Evolutionary conservation across 139 green algal species (phyloP).

Genomic region (Micractinium conductrix): DNA sequence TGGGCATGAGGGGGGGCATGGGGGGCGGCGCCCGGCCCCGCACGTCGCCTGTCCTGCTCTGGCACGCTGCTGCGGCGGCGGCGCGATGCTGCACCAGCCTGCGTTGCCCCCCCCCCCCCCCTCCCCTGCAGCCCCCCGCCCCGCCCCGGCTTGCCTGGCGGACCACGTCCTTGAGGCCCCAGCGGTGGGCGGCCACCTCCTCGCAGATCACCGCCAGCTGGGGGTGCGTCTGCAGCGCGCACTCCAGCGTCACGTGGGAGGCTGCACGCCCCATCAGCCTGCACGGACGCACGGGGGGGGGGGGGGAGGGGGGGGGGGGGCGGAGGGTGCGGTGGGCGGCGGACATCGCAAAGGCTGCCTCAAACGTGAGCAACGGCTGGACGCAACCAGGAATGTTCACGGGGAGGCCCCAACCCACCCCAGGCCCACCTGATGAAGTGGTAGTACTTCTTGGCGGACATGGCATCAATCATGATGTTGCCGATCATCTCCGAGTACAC

Average conservation of each 20-base stretch:
- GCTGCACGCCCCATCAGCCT: slow-evolving; percentile 68
- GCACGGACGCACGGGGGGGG: too few species aligned
- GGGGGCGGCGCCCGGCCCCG: too few species aligned
- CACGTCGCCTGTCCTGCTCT: too few species aligned
- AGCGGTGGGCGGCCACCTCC: slow-evolving; percentile 50
- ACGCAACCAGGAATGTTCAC: not conserved
- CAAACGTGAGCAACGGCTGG: not conserved
- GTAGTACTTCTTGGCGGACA: slow-evolving; percentile 68
- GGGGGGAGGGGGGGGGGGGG: not conserved
- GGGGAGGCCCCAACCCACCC: too few species aligned
- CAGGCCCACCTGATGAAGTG: slow-evolving; percentile 62
- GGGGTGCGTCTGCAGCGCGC: slow-evolving; percentile 73
- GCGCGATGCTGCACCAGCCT: too few species aligned
- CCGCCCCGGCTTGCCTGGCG: not conserved
- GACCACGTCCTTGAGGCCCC: slow-evolving; percentile 56
- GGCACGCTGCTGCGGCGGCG: too few species aligned
- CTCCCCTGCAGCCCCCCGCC: not conserved
- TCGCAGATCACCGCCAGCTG: slow-evolving; percentile 70
- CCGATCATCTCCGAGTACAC: slow-evolving; percentile 72
- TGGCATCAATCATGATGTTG: slow-evolving; percentile 71
- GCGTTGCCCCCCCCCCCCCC: too few species aligned
- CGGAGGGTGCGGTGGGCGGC: not conserved
- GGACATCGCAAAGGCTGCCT: not conserved
- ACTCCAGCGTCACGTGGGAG: slow-evolving; percentile 76
- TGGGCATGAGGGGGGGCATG: not conserved